Conservation (phyloP, 352 stramenopile genomes). For the Pythium sp. region DNA sequence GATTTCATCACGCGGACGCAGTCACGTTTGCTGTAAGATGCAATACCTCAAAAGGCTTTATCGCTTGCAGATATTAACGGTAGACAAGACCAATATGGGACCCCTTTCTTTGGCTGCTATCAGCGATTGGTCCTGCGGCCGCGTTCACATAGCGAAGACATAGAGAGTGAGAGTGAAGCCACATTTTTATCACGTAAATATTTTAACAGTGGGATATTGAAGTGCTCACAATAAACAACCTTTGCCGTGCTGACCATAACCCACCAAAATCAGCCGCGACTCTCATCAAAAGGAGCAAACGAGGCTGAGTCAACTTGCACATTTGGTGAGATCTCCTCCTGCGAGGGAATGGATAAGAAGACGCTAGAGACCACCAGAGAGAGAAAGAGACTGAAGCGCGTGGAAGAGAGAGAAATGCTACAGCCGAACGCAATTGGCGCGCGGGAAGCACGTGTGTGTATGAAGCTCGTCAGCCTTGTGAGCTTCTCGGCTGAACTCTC, state of each 20-base stretch:
- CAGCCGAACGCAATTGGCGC: not conserved
- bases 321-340: slow-evolving; percentile 1
- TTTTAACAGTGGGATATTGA: not conserved
- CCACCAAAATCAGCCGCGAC: not conserved
- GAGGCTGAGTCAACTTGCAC: not conserved
- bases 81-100: not conserved
- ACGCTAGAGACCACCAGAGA: not conserved
- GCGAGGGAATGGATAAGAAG: not conserved
- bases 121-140: not conserved
- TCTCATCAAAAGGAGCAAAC: not conserved
- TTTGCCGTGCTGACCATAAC: not conserved
- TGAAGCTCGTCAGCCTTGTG: not conserved
- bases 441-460: not conserved
- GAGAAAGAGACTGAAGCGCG: not conserved
- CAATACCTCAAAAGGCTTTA: not conserved
- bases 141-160: not conserved
- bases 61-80: not conserved
- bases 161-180: not conserved
- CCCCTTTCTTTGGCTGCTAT: not conserved
- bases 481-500: not conserved
- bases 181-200: not conserved
- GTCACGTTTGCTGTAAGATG: not conserved
- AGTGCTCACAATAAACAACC: not conserved
- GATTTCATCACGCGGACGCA: no score
- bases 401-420: not conserved